Conservation (phyloP, 2,329 filamentous ascomycete genomes). For the Akanthomyces dipterigenus region DNA sequence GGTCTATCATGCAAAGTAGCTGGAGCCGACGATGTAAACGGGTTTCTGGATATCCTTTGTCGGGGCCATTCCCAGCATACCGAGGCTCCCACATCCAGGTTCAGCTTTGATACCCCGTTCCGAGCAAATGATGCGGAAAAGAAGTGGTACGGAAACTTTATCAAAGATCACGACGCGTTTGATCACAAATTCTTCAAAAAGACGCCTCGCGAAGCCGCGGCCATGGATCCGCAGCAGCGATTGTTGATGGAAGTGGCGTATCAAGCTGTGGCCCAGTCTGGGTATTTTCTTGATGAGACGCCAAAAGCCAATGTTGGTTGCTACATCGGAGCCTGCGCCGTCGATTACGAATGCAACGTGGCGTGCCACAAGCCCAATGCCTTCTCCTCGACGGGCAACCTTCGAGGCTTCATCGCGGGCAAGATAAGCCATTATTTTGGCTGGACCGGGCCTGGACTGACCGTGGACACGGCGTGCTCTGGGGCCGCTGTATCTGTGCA, state of each 20-base stretch:
- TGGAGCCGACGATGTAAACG: too few species aligned
- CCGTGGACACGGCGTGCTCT: conserved; percentile 33
- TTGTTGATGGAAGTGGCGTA: conserved; percentile 33
- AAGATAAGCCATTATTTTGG: conserved; percentile 31
- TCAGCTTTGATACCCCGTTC: too few species aligned
- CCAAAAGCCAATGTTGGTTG: conserved; percentile 22
- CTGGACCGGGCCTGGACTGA: conserved; percentile 29
- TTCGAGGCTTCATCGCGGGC: conserved; percentile 27
- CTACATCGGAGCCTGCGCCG: conserved; percentile 13
- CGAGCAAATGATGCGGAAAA: not conserved
- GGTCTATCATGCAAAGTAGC: too few species aligned
- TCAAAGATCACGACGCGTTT: conserved; percentile 22
- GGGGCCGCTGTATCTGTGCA: conserved; percentile 30
- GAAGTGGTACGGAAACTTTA: conserved; percentile 20
- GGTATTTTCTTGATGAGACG: conserved; percentile 14
- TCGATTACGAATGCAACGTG: conserved; percentile 37
- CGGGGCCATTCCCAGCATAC: too few species aligned
- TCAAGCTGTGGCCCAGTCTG: conserved; percentile 28
- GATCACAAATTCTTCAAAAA: conserved; percentile 37
- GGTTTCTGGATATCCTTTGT: too few species aligned
- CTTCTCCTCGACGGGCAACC: conserved; percentile 30
- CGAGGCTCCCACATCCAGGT: too few species aligned
- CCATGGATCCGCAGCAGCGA: conserved; percentile 35
- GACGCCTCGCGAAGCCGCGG: conserved; percentile 27
- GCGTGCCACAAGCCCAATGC: conserved; percentile 28